Percentiles rank a stretch among this genome's conserved stretches.
Conservation (phyloP, 73 alveolate genomes). For the Blepharisma japonicum region DNA sequence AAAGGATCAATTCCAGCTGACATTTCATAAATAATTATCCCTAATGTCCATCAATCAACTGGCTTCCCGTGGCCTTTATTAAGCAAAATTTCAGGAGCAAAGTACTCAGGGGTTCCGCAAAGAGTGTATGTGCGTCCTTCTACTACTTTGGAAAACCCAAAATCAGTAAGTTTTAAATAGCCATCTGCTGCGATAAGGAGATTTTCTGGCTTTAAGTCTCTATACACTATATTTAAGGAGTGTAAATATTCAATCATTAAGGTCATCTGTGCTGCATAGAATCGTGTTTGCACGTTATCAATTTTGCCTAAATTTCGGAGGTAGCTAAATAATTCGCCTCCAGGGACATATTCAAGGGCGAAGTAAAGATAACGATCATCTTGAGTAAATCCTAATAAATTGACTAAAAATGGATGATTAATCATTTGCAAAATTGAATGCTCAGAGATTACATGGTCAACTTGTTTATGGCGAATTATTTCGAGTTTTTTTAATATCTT, state of each 20-base stretch:
- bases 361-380: conserved; percentile 86
- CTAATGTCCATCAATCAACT: conserved; percentile 91
- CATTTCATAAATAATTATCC: conserved; percentile 93
- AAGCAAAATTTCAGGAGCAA: conserved; percentile 61
- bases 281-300: conserved; percentile 46
- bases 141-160: conserved; percentile 59
- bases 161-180: conserved; percentile 54
- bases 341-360: conserved; percentile 82
- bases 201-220: conserved; percentile 63
- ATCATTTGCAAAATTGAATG: conserved; percentile 86
- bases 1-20: conserved; percentile 90
- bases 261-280: conserved; percentile 57
- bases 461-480: conserved; percentile 85
- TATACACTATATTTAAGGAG: conserved; percentile 51
- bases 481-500: conserved; percentile 93
- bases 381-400: conserved; percentile 74
- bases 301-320: conserved; percentile 77
- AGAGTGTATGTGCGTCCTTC: conserved; percentile 69
- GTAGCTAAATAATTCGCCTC: conserved; percentile 95
- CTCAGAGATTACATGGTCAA: conserved; percentile 95
- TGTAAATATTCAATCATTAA: conserved; percentile 57
- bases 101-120: conserved; percentile 66
- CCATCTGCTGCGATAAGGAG: conserved; percentile 46
- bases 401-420: conserved; percentile 95
- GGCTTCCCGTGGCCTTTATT: conserved; percentile 82